phyloP scores from a whole-genome alignment of 306 rosid species.

The Quercus alba region DNA sequence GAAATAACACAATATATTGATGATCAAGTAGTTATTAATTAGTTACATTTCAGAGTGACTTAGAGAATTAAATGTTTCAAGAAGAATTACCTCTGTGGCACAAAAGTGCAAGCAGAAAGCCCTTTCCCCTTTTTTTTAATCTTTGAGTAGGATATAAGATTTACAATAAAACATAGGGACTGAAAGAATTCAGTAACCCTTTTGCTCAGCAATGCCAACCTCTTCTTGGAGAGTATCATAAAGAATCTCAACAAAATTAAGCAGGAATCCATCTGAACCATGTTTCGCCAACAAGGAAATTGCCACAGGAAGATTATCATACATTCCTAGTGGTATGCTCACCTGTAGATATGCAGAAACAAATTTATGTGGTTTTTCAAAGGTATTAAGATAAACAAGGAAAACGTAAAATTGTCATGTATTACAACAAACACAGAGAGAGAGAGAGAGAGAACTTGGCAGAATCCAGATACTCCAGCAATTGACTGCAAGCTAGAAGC shows the following conservation, averaged over 20 bases:
- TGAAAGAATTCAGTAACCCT: background rate
- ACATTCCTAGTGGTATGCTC: constrained; percentile 70
- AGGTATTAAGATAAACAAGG: background rate
- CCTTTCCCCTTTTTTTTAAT: background rate
- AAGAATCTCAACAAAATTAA: constrained; percentile 61
- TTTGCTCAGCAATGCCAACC: constrained; percentile 3
- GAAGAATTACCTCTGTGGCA: background rate
- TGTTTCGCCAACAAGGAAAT: constrained; percentile 72
- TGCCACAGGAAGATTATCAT: constrained; percentile 61
- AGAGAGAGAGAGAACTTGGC: constrained; percentile 51
- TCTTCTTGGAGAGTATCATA: constrained; percentile 43
- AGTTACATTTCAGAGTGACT: background rate
- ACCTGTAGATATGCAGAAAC: constrained; percentile 43
- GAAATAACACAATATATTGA: background rate
- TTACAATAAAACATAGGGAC: background rate
- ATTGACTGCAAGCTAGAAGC: constrained; percentile 78
- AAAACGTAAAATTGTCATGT: background rate
- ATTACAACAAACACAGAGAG: background rate
- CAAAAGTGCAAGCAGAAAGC: background rate
- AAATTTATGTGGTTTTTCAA: background rate
- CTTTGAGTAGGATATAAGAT: background rate
- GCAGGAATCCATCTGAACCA: constrained; percentile 79
- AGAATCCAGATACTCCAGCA: constrained; percentile 86
- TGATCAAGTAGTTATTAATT: background rate
- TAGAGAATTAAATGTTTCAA: background rate